A percentile compares a stretch with the other conserved stretches of the same genome.
Evolutionary conservation across 2,329 filamentous ascomycete genomes (phyloP).

Genomic region (Colletotrichum sidae): DNA sequence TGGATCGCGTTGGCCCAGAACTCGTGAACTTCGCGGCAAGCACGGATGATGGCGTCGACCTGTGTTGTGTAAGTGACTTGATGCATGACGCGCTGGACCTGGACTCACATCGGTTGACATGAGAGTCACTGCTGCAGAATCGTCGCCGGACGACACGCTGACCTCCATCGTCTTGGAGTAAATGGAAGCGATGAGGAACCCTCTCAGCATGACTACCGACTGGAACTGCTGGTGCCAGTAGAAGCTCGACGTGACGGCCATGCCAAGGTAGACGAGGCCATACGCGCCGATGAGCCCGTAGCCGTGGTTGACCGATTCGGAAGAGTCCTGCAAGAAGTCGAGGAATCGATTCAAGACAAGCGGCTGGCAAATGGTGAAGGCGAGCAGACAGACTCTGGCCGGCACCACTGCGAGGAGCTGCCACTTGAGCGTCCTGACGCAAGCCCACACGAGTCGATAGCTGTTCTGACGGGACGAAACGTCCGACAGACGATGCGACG

Average conservation of each 20-base stretch:
- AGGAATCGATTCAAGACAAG: constrained; percentile 50
- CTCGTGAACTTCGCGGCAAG: constrained; percentile 49
- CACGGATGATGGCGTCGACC: constrained; percentile 52
- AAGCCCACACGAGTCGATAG: constrained; percentile 44
- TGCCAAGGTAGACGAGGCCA: constrained; percentile 54
- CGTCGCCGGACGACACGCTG: constrained; percentile 36
- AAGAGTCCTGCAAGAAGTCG: constrained; percentile 43
- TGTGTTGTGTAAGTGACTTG: constrained; percentile 17
- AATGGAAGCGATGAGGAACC: constrained; percentile 42
- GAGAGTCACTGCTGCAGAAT: constrained; percentile 42
- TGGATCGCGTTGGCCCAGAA: constrained; percentile 52
- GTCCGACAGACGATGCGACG: background rate
- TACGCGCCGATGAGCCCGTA: constrained; percentile 56
- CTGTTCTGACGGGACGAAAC: constrained; percentile 4
- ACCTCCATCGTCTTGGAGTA: constrained; percentile 42
- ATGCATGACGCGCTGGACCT: background rate
- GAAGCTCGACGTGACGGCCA: constrained; percentile 48
- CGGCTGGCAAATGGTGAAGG: constrained; percentile 52
- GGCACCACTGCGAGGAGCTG: constrained; percentile 45
- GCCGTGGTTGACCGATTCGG: constrained; percentile 44
- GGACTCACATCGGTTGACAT: constrained; percentile 46
- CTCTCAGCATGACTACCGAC: constrained; percentile 43
- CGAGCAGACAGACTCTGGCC: constrained; percentile 47
- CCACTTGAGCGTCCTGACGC: constrained; percentile 43
- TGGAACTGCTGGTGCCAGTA: constrained; percentile 41